A percentile compares a stretch with the other conserved stretches of the same genome.
These are phyloP conservation scores for Priceomyces haplophilus DNA, from an alignment of 805 yeast genomes.

Conservation along the genomic window DNA sequence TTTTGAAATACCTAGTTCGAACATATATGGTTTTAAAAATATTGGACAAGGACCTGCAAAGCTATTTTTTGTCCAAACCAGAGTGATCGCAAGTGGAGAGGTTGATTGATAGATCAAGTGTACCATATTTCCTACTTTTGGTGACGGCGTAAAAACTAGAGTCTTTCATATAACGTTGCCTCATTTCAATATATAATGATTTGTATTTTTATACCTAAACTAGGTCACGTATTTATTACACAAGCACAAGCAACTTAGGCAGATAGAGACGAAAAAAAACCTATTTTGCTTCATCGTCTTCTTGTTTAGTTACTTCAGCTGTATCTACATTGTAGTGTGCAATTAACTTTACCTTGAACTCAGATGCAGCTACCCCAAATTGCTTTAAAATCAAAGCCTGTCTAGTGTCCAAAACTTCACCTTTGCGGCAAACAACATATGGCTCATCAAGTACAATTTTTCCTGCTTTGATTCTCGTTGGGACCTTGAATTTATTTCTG, in stretches of 20 bases:
- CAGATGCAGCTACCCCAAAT: conserved; percentile 92
- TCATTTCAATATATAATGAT: conserved; percentile 7
- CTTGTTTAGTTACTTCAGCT: conserved; percentile 25
- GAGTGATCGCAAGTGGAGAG: conserved; percentile 9
- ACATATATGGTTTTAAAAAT: conserved; percentile 66
- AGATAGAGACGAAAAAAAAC: no score
- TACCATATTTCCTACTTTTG: background rate
- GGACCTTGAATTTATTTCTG: conserved; percentile 85
- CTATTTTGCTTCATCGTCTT: background rate
- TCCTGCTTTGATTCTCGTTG: conserved; percentile 87
- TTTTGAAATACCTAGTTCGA: conserved; percentile 77
- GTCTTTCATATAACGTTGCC: conserved; percentile 4
- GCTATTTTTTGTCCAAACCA: conserved; percentile 68
- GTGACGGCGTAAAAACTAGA: conserved; percentile 1
- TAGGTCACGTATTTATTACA: background rate
- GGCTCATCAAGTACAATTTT: conserved; percentile 76
- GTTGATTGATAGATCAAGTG: conserved; percentile 7
- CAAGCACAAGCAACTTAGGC: background rate
- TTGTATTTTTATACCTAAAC: conserved; percentile 1
- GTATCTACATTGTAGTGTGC: conserved; percentile 75
- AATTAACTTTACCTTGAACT: conserved; percentile 75
- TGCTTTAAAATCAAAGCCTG: conserved; percentile 91
- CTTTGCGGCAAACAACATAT: conserved; percentile 74
- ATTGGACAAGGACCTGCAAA: conserved; percentile 55
- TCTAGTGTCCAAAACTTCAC: conserved; percentile 79